Evolutionary conservation across 306 rosid species (phyloP).

Genomic region (Cucurbita pepo): DNA sequence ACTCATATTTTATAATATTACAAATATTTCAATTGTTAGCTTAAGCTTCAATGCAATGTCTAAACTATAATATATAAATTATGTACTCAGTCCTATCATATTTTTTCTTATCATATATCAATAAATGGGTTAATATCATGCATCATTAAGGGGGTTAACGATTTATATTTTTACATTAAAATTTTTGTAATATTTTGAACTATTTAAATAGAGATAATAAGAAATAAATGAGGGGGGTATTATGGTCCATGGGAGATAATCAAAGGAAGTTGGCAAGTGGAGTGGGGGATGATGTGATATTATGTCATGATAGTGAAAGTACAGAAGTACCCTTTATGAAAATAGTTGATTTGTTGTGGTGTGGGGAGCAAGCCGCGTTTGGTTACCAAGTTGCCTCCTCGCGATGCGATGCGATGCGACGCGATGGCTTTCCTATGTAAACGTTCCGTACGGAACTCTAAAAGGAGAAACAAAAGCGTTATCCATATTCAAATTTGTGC

Average conservation of each 20-base stretch:
- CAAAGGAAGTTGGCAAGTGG: not conserved
- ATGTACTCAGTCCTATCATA: too few relatives aligned
- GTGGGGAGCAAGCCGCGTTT: conserved; percentile 4
- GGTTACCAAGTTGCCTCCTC: not conserved
- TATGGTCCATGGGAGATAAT: not conserved
- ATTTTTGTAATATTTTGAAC: not conserved
- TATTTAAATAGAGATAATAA: not conserved
- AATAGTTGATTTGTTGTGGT: not conserved
- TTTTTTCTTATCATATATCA: too few relatives aligned
- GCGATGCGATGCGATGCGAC: not conserved
- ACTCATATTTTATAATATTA: too few relatives aligned
- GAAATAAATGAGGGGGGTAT: conserved; percentile 3
- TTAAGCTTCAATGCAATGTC: too few relatives aligned
- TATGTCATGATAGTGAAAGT: conserved; percentile 22
- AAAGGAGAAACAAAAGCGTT: not conserved
- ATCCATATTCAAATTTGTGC: too few relatives aligned
- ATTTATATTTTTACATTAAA: too few relatives aligned
- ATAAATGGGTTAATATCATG: too few relatives aligned
- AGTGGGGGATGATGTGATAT: conserved; percentile 16
- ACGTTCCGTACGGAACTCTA: not conserved
- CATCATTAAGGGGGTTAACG: too few relatives aligned
- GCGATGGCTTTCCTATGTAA: not conserved
- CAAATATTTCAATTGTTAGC: too few relatives aligned
- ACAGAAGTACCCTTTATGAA: not conserved
- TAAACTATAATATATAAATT: too few relatives aligned